Conservation (phyloP, 164 flowering plant genomes). For the Brasenia schreberi region DNA sequence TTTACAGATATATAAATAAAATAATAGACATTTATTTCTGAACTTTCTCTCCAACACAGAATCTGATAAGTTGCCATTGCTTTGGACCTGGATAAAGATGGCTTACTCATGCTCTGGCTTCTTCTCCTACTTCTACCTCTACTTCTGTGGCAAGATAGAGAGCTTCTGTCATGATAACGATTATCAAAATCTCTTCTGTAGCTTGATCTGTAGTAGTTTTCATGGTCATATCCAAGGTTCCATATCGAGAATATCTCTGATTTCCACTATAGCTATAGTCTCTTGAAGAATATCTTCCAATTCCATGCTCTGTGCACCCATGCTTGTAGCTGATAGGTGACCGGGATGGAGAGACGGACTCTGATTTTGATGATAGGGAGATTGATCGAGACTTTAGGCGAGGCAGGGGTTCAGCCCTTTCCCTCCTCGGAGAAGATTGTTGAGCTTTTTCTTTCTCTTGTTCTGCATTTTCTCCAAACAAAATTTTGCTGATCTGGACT, state of each 20-base stretch:
- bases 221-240: slow-evolving; percentile 4
- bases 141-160: background rate
- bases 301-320: slow-evolving; percentile 5
- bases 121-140: too few species aligned
- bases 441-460: slow-evolving; percentile 4
- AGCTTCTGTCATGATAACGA: slow-evolving; percentile 4
- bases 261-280: slow-evolving; percentile 1
- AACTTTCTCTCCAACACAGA: too few species aligned
- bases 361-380: slow-evolving; percentile 6
- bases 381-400: slow-evolving; percentile 5
- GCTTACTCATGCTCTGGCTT: slow-evolving; percentile 6
- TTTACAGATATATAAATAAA: too few species aligned
- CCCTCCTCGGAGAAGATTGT: slow-evolving; percentile 4
- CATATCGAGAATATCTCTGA: slow-evolving; percentile 3
- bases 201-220: slow-evolving; percentile 5
- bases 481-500: slow-evolving; percentile 16
- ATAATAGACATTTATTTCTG: too few species aligned
- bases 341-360: background rate
- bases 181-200: slow-evolving; percentile 8
- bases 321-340: slow-evolving; percentile 8
- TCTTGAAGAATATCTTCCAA: slow-evolving; percentile 9
- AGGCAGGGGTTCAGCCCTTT: slow-evolving; percentile 5
- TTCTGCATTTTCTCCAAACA: slow-evolving; percentile 6
- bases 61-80: too few species aligned
- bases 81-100: slow-evolving; percentile 5